phyloP scores from a whole-genome alignment of 1,139 yeast species.

The Suhomyces wounanorum region DNA sequence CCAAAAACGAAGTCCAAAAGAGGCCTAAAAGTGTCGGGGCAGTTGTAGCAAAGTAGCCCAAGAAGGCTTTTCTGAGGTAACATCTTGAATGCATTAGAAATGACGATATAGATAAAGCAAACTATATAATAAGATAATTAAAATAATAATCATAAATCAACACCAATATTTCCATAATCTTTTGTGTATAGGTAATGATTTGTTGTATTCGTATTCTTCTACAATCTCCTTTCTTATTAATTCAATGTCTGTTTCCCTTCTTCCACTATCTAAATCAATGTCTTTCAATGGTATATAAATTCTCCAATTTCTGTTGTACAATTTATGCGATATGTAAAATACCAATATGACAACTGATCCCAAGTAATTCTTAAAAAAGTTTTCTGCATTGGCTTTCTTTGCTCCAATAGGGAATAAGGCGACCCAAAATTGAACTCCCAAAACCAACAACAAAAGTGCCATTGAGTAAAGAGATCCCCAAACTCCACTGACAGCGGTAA shows the following conservation, averaged over 20 bases:
- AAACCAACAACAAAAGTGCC: conserved; percentile 31
- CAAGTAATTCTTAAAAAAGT: conserved; percentile 41
- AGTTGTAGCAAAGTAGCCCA: no score
- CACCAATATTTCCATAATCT: conserved; percentile 23
- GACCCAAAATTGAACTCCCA: conserved; percentile 41
- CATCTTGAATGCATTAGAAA: no score
- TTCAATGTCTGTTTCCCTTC: conserved; percentile 32
- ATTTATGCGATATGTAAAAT: conserved; percentile 38
- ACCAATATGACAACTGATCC: conserved; percentile 36
- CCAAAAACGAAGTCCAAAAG: not conserved
- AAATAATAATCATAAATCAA: no score
- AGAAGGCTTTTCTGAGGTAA: no score
- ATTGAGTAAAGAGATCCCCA: conserved; percentile 40
- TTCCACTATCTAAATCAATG: conserved; percentile 39
- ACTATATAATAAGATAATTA: no score
- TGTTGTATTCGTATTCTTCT: conserved; percentile 19
- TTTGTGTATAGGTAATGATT: conserved; percentile 18
- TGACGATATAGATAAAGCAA: no score
- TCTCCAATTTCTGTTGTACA: conserved; percentile 37
- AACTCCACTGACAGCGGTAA: conserved; percentile 32
- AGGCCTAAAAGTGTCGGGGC: no score
- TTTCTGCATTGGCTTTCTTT: conserved; percentile 28
- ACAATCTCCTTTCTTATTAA: conserved; percentile 25
- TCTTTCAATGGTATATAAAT: conserved; percentile 27
- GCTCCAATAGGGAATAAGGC: conserved; percentile 39